Base-by-base conservation (phyloP, 2,329 filamentous ascomycete species). In the Cladosporium sp. region DNA sequence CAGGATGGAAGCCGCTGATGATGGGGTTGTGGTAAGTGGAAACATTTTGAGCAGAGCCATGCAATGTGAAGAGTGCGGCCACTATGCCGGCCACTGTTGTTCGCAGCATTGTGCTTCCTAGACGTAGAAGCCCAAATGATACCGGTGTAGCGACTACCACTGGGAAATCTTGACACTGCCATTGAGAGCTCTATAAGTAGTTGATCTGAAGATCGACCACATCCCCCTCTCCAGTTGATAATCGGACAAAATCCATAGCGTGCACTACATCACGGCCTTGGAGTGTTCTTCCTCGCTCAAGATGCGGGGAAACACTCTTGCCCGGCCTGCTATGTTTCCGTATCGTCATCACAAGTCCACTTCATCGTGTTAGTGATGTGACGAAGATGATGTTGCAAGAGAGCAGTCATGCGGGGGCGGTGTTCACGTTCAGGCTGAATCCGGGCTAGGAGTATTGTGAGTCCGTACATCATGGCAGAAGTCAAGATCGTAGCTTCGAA, bases 1-100 rank as follows among this genome's bases (percentile, higher is more conserved):
- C 80, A 0, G 81, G 77, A 61, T 81, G 75, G 64, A 80, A 83
- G 21, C 81, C 80, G 3, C 80, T 77, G 6, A 83, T 68, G 30
- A 82, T 78, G 0, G 80, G 80, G 67, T 83, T 83, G 65, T 75
- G 74, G 28, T 71, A 69, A 16, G 66, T 66, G 3, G 66, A 67
- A 16, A 54, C 7, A 21, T 67, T 67, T 13, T 67, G 65, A 1
- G 58, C 36, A 30, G 23, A 28, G 36, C 56, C n/a, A n/a, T 18
- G 34, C 5, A 46, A 2, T 0, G 34, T 25, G 11, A 30, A 13
- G 13, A 58, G 16, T 3, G 36, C 16, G 18, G 36, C 56, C 23
- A 13, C 30, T 21, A 32, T 21, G 54, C n/a, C 32, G 13, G 25
- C 46, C 7, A 26, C 21, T 49, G 46, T 49, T 28, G 18, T 5